Base-by-base conservation (phyloP, 108 stramenopile species). In the Cyclotella cryptica region DNA sequence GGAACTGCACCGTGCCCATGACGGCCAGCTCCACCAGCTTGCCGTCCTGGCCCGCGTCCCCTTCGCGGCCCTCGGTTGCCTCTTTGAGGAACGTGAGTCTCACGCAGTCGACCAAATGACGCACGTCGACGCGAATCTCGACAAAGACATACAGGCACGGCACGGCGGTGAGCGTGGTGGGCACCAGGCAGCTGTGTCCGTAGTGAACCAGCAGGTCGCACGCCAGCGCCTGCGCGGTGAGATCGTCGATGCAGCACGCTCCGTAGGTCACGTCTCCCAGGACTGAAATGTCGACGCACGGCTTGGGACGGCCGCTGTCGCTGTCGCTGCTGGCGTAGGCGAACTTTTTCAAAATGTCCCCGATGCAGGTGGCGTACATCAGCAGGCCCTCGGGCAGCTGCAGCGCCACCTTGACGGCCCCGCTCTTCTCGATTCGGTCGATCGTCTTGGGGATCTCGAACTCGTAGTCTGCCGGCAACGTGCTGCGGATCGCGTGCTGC, bases 231-330 rank as follows among this genome's bases (percentile, higher is more conserved):
- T 89, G 83, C 6, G 97, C 97, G 27, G 90, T 92, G 63, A 98
- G 77, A 81, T 99, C 99, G 64, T 98, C 99, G 59, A 99, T 91
- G 78, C 99, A 99, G 77, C 99, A 99, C 12, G 99, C 99, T 12
- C 99, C 99, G 66, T 99, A 99, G 22, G 98, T 98, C 43, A 99
- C 99, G 79, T 99, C 99, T 9, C 96, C 99, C 70, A 99, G 71
- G 27, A 98, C 85, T 7, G 93, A 78, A 30, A 79, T 49, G n/a
- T 44, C 22, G 19, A 52, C 74, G 10, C 80, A 64, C 69, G 15
- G 47, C 44, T 14, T 22, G 68, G 22, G 46, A 15, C 19, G 54
- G 78, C 0, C 46, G 66, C 46, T 46, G 70, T 17, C 62, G 77
- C 67, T 68, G n/a, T 22, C n/a, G n/a, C n/a, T 26, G n/a, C 24